These are phyloP conservation scores for Pistacia vera DNA, from an alignment of 345 rosid species.

Conservation along the genomic window DNA sequence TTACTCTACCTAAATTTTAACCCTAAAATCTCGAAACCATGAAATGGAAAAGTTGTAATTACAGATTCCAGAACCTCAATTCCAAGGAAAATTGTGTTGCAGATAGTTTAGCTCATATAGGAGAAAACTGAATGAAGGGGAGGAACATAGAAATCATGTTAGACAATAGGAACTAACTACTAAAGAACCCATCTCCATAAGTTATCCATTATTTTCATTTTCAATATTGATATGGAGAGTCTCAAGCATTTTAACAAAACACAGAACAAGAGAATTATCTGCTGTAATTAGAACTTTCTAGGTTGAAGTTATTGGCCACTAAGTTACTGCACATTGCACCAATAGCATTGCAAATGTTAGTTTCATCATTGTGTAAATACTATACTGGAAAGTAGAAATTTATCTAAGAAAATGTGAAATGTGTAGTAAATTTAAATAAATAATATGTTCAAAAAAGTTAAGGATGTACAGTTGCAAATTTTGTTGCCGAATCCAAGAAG, in stretches of 20 bases:
- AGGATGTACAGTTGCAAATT: constrained; percentile 24
- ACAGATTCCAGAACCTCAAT: constrained; percentile 58
- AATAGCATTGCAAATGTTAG: too few species aligned
- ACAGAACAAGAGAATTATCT: constrained; percentile 26
- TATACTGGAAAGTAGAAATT: constrained; percentile 26
- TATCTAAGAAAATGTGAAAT: too few species aligned
- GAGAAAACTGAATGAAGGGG: constrained; percentile 41
- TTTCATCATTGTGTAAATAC: too few species aligned
- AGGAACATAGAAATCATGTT: background rate
- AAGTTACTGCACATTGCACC: too few species aligned
- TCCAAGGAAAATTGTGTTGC: constrained; percentile 64
- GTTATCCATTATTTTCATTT: background rate
- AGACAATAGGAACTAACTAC: too few species aligned
- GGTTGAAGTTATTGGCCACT: too few species aligned
- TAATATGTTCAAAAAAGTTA: too few species aligned
- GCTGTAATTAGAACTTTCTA: too few species aligned
- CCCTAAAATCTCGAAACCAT: background rate
- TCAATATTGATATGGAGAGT: background rate
- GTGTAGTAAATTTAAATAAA: too few species aligned
- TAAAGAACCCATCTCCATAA: too few species aligned
- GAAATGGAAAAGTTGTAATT: constrained; percentile 30
- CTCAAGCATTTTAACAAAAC: constrained; percentile 6
- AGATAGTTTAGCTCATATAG: constrained; percentile 64
- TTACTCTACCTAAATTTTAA: too few species aligned
- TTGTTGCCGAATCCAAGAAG: constrained; percentile 59